Percentiles rank a stretch among this genome's conserved stretches.
Evolutionary conservation across 495 filamentous ascomycete species (phyloP).

Genomic region (Xylaria flabelliformis): DNA sequence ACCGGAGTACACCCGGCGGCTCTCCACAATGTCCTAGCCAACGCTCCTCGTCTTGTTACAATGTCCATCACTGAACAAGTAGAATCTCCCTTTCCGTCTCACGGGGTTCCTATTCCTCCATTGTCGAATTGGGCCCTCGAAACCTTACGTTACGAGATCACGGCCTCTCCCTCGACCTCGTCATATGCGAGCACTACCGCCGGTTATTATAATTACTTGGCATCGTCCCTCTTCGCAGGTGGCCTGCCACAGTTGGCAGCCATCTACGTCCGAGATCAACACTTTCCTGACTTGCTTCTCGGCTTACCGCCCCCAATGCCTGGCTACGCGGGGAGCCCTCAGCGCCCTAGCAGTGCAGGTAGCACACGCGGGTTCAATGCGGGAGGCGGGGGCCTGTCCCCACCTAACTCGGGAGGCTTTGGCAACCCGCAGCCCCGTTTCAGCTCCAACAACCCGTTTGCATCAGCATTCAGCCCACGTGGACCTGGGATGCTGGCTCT

Average conservation of each 20-base stretch:
- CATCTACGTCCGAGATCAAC: conserved; percentile 84
- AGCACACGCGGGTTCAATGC: conserved; percentile 34
- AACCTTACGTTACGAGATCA: conserved; percentile 83
- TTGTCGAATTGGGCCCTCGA: conserved; percentile 70
- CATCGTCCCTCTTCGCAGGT: conserved; percentile 76
- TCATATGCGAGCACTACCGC: conserved; percentile 65
- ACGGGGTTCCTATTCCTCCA: conserved; percentile 60
- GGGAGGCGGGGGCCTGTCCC: conserved; percentile 36
- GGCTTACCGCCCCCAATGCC: conserved; percentile 68
- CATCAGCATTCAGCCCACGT: conserved; percentile 41
- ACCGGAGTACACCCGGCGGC: conserved; percentile 70
- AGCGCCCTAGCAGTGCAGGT: conserved; percentile 48
- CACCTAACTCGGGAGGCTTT: conserved; percentile 31
- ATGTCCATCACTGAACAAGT: conserved; percentile 73
- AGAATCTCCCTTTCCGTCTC: conserved; percentile 65
- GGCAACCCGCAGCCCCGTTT: conserved; percentile 40
- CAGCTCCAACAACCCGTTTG: conserved; percentile 61
- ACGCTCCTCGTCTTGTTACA: conserved; percentile 65
- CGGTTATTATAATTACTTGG: conserved; percentile 88
- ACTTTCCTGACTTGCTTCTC: conserved; percentile 74
- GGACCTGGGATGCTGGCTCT: conserved; percentile 47
- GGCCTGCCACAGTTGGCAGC: conserved; percentile 72
- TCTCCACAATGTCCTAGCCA: conserved; percentile 68
- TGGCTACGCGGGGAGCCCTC: conserved; percentile 51
- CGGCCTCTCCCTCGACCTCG: conserved; percentile 58